phyloP scores from a whole-genome alignment of 225 moss, liverwort and hornwort genomes.

The Antitrichia curtipendula region DNA sequence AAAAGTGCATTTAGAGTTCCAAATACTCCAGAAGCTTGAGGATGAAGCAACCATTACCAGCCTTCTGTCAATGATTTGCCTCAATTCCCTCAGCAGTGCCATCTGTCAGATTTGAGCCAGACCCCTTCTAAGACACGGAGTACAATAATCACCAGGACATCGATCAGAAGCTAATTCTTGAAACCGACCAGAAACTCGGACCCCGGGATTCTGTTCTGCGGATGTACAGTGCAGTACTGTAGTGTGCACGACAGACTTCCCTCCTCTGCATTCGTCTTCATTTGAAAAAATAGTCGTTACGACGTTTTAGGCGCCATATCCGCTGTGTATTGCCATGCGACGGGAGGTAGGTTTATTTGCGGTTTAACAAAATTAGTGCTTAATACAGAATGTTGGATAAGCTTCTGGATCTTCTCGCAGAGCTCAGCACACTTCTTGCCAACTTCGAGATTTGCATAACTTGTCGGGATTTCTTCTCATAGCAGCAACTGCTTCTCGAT shows the following conservation, averaged over 20 bases:
- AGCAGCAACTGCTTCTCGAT: background rate
- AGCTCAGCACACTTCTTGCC: background rate
- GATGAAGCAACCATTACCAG: slow-evolving; percentile 2
- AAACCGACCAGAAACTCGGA: background rate
- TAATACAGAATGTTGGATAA: too few relatives aligned
- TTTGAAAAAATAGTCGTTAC: slow-evolving; percentile 35
- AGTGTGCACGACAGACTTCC: background rate
- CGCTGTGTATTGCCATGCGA: background rate
- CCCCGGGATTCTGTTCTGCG: background rate
- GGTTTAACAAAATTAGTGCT: background rate
- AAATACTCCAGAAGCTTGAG: background rate
- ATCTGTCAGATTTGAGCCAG: background rate
- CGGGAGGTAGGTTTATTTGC: background rate
- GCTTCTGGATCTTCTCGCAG: background rate
- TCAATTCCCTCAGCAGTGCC: background rate
- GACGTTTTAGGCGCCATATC: background rate
- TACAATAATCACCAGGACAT: background rate
- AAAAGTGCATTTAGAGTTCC: background rate
- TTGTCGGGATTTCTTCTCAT: background rate
- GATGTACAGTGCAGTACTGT: background rate
- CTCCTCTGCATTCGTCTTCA: background rate
- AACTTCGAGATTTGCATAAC: background rate
- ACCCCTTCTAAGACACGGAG: background rate
- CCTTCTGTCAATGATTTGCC: background rate
- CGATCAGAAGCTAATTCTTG: background rate